Evolutionary conservation across 2,329 filamentous ascomycete species (phyloP).

Genomic region (Aureobasidium pullulans): DNA sequence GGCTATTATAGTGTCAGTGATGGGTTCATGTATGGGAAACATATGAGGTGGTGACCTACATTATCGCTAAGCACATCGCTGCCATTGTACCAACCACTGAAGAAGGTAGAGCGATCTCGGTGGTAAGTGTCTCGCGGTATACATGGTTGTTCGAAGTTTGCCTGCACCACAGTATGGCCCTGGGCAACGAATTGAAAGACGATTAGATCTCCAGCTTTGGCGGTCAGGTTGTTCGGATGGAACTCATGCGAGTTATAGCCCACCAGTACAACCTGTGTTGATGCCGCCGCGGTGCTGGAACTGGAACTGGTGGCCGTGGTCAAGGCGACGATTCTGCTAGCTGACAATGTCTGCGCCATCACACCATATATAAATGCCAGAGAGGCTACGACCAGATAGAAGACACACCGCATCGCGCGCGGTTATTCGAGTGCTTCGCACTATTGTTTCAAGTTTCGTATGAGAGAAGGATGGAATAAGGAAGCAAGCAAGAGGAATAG

Average conservation of each 20-base stretch:
- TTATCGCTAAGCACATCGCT: not conserved
- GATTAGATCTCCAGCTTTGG: constrained; percentile 34
- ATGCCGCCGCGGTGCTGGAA: not conserved
- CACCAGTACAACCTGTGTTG: constrained; percentile 29
- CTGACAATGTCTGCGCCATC: not conserved
- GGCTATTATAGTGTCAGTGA: constrained; percentile 3
- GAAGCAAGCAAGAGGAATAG: not conserved
- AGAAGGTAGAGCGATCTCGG: constrained; percentile 20
- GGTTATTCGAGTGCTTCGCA: not conserved
- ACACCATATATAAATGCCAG: constrained; percentile 3
- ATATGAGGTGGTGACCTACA: not conserved
- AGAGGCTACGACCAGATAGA: not conserved
- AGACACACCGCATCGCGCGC: not conserved
- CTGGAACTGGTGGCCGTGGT: too few relatives aligned
- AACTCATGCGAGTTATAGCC: constrained; percentile 30
- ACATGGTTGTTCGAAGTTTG: constrained; percentile 35
- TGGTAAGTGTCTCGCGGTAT: constrained; percentile 27
- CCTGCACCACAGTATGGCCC: constrained; percentile 37
- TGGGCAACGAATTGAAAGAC: constrained; percentile 36
- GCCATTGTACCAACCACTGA: constrained; percentile 19
- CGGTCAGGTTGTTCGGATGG: constrained; percentile 30
- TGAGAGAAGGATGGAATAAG: not conserved
- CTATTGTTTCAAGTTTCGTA: not conserved
- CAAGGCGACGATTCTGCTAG: not conserved
- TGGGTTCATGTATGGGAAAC: not conserved